These are phyloP conservation scores for Cladorrhinum sp. DNA, from an alignment of 2,329 filamentous ascomycete genomes.

Conservation along the genomic window DNA sequence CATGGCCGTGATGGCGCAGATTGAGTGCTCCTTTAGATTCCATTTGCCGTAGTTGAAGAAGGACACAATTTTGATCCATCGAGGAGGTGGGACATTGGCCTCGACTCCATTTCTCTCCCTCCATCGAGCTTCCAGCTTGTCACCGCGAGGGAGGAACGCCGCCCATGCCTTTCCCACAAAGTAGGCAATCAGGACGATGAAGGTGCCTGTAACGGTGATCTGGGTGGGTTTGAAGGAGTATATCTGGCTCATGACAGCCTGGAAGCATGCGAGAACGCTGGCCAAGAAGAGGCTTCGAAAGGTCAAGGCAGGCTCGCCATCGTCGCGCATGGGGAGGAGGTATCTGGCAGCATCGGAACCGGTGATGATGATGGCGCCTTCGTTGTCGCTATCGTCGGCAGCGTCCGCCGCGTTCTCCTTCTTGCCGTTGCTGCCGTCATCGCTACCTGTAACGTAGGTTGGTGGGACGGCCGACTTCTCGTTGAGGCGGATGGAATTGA, in stretches of 20 bases:
- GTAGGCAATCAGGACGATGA: conserved; percentile 57
- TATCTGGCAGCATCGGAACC: conserved; percentile 49
- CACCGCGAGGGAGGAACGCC: conserved; percentile 48
- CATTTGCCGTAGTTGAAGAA: conserved; percentile 53
- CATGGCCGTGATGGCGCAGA: conserved; percentile 52
- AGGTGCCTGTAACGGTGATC: conserved; percentile 49
- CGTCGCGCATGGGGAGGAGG: conserved; percentile 51
- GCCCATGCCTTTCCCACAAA: conserved; percentile 52
- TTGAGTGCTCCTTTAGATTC: conserved; percentile 55
- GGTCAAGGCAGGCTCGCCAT: conserved; percentile 49
- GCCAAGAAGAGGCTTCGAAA: conserved; percentile 53
- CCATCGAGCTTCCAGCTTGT: conserved; percentile 48
- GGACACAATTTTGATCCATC: conserved; percentile 38
- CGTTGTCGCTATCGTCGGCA: conserved; percentile 36
- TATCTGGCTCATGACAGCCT: conserved; percentile 55
- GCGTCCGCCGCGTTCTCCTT: conserved; percentile 14
- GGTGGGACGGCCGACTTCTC: not conserved
- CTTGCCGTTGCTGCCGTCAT: conserved; percentile 25
- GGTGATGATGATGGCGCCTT: conserved; percentile 45
- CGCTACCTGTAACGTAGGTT: not conserved
- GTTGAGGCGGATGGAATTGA: not conserved
- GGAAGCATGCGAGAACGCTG: conserved; percentile 48
- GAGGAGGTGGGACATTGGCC: conserved; percentile 38
- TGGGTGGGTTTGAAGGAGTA: conserved; percentile 56
- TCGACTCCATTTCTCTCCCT: conserved; percentile 34